phyloP scores from a whole-genome alignment of 179 eudicot species.

The Gypsophila paniculata region DNA sequence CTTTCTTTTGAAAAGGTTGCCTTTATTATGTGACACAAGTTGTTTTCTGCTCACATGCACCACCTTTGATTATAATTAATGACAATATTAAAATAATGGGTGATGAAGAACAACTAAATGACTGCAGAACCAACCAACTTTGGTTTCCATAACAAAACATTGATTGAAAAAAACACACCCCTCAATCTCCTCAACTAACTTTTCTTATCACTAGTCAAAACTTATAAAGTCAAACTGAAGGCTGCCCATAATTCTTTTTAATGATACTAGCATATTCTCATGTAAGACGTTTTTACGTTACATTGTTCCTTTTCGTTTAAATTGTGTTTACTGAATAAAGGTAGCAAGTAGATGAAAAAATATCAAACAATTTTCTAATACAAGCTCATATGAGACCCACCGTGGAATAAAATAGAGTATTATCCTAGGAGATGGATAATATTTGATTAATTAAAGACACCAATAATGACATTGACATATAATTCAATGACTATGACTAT shows the following conservation, averaged over 20 bases:
- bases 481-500: not conserved
- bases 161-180: not conserved
- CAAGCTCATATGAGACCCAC: too few relatives aligned
- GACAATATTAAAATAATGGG: conserved; percentile 1
- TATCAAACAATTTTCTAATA: too few relatives aligned
- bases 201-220: conserved; percentile 1
- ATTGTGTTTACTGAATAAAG: too few relatives aligned
- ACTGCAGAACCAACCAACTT: conserved; percentile 14
- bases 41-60: conserved; percentile 23
- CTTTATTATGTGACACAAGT: conserved; percentile 12
- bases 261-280: too few relatives aligned
- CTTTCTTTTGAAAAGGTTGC: too few relatives aligned
- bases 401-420: conserved; percentile 12
- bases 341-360: too few relatives aligned
- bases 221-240: conserved; percentile 28
- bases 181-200: conserved; percentile 15
- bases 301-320: too few relatives aligned
- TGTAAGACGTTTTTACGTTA: too few relatives aligned
- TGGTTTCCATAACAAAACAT: conserved; percentile 16
- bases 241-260: conserved; percentile 10
- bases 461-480: conserved; percentile 25
- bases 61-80: too few relatives aligned
- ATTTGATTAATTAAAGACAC: conserved; percentile 17
- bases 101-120: conserved; percentile 3
- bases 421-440: conserved; percentile 8